Evolutionary conservation across 2,329 filamentous ascomycete genomes (phyloP).

Genomic region (Arthrobotrys iridis): DNA sequence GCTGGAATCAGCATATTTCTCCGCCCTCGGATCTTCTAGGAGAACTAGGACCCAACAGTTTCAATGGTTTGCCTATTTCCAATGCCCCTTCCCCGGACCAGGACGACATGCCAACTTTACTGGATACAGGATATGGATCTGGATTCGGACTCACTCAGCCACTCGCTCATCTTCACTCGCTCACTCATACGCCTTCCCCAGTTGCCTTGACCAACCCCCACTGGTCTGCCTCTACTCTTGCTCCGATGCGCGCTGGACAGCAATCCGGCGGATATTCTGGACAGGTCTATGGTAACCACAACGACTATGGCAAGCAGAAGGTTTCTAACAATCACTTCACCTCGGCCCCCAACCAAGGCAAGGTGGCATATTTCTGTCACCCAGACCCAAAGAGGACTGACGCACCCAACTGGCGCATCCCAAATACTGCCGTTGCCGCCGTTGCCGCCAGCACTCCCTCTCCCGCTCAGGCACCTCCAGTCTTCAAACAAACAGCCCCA

Average conservation of each 20-base stretch:
- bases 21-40: conserved; percentile 23
- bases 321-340: not conserved
- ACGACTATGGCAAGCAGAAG: not conserved
- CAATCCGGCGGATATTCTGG: not conserved
- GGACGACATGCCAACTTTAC: conserved; percentile 42
- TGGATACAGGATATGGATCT: conserved; percentile 33
- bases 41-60: not conserved
- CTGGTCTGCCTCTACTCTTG: conserved; percentile 32
- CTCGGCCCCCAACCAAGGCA: conserved; percentile 10
- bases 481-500: not conserved
- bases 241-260: not conserved
- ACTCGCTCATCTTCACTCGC: not conserved
- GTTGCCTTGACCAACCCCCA: not conserved
- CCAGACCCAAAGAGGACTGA: conserved; percentile 38
- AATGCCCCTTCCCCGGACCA: conserved; percentile 41
- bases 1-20: conserved; percentile 51
- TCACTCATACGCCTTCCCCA: conserved; percentile 1
- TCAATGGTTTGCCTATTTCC: conserved; percentile 42
- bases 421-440: conserved; percentile 1
- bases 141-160: conserved; percentile 2
- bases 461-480: not conserved
- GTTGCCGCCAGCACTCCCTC: not conserved
- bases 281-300: not conserved
- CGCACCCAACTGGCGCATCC: conserved; percentile 45
- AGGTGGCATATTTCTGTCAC: conserved; percentile 15